A percentile compares a stretch with the other conserved stretches of the same genome.
phyloP scores from a whole-genome alignment of 306 rosid genomes.

The Senna siamea region DNA sequence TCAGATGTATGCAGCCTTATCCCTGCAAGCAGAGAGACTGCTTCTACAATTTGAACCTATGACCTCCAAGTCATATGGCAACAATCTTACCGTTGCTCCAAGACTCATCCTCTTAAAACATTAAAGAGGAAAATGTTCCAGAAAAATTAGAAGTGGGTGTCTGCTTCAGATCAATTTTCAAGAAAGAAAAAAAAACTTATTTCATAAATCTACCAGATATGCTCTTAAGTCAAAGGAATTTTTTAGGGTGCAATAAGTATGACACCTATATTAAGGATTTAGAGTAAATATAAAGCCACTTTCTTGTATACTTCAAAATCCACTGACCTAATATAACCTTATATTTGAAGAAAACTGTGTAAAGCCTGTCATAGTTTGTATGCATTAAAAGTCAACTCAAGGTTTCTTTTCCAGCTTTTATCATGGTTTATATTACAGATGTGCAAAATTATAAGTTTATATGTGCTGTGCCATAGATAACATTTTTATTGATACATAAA shows the following conservation, averaged over 20 bases:
- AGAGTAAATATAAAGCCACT: background rate
- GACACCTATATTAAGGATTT: background rate
- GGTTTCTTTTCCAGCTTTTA: background rate
- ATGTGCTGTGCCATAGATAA: background rate
- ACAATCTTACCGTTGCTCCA: too few relatives aligned
- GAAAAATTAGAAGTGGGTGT: background rate
- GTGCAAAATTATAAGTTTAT: background rate
- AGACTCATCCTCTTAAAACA: too few relatives aligned
- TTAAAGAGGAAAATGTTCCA: background rate
- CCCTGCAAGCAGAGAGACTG: too few relatives aligned
- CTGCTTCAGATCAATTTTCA: background rate
- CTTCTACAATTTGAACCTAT: too few relatives aligned
- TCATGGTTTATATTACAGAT: background rate
- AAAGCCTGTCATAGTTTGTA: background rate
- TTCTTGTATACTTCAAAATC: background rate
- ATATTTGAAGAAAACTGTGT: background rate
- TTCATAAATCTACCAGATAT: background rate
- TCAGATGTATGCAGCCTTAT: too few relatives aligned
- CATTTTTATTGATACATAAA: background rate
- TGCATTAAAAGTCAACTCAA: background rate
- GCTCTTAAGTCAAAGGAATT: constrained; percentile 1
- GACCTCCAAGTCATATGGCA: too few relatives aligned
- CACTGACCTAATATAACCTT: background rate
- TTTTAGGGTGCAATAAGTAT: background rate
- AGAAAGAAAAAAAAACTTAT: background rate